Base-by-base conservation (phyloP, 768 basidiomycete species). In the Udeniomyces megalosporus region DNA sequence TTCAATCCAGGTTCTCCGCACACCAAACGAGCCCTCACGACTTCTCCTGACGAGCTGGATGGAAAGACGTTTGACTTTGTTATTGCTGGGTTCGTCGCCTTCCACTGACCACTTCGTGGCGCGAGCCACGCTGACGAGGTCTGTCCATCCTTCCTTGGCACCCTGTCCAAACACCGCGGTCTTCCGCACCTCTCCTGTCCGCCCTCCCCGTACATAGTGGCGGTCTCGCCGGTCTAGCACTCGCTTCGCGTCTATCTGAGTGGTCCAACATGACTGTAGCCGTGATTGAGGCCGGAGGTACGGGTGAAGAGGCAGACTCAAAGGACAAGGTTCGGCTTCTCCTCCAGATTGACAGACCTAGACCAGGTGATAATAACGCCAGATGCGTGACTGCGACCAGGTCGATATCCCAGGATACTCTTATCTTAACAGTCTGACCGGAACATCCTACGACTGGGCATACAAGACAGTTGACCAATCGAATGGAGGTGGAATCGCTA, bases 401-500 rank as follows among this genome's bases (percentile, higher is more conserved):
- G 53, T 65, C 32, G 63, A 65, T 45, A 50, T 65, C 52, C 63
- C 63, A 3, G 63, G 63, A 11, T 54, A 65, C 52, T 65, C 63
- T 32, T 65, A 65, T 47, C 57, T 65, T 10, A 42, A 65, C 35
- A 49, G 50, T 24, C 58, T 65, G 26, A 65, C 63, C 17, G 45
- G 38, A 22, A 29, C 57, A 14, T 1, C 49, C 0, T 65, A 65
- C 32, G 63, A 65, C 26, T 65, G 63, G 63, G 15, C 32, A 12
- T 72, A 71, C 60, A 66, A 66, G 32, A 72, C 71, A 4, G 60
- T 62, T 3, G 60, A 67, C 1, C 71, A 50, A 28, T 20, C 52
- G 1, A 34, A 56, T 24, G 60, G 53, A 15, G 55, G 47, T 20
- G 56, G 46, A 15, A 45, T 29, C 24, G 38, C 58, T 20, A 38